phyloP scores from a whole-genome alignment of 2,329 filamentous ascomycete species.

The Camillea tinctor region DNA sequence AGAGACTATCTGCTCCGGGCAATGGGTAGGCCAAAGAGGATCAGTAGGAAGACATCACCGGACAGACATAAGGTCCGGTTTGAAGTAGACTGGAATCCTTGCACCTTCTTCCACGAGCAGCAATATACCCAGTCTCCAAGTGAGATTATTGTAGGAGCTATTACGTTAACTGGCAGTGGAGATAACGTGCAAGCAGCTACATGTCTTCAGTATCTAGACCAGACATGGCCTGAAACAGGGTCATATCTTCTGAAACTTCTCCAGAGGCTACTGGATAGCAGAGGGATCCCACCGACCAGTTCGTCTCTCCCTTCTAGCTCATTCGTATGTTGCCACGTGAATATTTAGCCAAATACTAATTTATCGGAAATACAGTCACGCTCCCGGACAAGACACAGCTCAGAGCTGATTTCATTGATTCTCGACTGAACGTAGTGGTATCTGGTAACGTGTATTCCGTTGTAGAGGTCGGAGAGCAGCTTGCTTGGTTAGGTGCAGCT shows the following conservation, averaged over 20 bases:
- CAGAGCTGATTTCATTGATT: background rate
- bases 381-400: background rate
- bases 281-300: background rate
- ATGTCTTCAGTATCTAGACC: background rate
- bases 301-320: background rate
- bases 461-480: background rate
- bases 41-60: no score
- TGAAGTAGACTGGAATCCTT: no score
- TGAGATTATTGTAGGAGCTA: no score
- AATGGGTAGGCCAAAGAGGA: no score
- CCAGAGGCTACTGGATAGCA: background rate
- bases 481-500: background rate
- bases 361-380: background rate
- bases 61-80: no score
- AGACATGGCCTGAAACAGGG: background rate
- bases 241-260: background rate
- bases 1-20: no score
- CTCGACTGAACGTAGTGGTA: background rate
- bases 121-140: no score
- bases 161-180: no score
- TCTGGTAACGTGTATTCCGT: background rate
- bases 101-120: no score
- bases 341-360: background rate
- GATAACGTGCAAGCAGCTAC: background rate
- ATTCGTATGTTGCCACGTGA: background rate